These are phyloP conservation scores for Skeletonema menzelii DNA, from an alignment of 108 stramenopile genomes.

Conservation along the genomic window DNA sequence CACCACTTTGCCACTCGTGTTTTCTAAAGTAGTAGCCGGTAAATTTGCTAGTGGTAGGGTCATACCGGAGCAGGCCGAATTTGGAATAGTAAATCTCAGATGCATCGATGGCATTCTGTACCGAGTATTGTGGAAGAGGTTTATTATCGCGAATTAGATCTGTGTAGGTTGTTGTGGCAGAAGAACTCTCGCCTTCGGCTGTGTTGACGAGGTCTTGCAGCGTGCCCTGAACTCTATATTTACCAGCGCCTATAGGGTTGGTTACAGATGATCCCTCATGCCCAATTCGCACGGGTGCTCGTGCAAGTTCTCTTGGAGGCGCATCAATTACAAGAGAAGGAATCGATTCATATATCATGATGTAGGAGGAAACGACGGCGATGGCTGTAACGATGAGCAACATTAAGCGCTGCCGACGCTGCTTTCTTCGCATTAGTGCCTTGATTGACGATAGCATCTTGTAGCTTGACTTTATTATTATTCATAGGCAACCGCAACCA, in stretches of 20 bases:
- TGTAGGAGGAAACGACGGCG: background rate
- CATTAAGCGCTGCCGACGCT: background rate
- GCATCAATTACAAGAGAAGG: background rate
- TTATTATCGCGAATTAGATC: background rate
- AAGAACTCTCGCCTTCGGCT: background rate
- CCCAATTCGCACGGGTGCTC: background rate
- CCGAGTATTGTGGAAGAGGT: conserved; percentile 10
- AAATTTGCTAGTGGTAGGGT: background rate
- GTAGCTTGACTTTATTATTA: no score
- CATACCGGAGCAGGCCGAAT: conserved; percentile 3
- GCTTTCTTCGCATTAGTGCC: background rate
- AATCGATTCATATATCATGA: background rate
- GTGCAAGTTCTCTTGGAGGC: background rate
- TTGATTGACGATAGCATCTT: background rate
- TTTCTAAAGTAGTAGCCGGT: background rate
- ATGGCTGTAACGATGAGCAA: background rate
- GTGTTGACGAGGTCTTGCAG: background rate
- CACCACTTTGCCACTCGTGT: background rate
- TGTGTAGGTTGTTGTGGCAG: background rate
- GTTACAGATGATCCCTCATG: background rate
- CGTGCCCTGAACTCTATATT: background rate
- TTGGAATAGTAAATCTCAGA: background rate
- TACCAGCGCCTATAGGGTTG: background rate
- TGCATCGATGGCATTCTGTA: conserved; percentile 5
- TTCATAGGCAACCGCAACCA: no score